phyloP scores from a whole-genome alignment of 2,329 filamentous ascomycete species.

The Capronia coronata region DNA sequence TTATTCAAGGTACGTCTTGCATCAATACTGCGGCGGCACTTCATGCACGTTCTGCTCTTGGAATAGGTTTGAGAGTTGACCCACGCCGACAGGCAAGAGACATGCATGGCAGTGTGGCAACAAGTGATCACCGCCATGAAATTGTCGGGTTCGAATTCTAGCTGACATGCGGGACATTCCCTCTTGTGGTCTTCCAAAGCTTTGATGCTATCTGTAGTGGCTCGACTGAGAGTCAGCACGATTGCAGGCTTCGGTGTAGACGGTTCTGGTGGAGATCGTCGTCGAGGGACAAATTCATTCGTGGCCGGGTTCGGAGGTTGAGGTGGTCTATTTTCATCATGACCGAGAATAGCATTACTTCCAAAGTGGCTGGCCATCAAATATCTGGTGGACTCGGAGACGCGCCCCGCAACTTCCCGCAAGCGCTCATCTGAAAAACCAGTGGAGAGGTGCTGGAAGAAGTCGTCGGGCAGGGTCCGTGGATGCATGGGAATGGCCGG shows the following conservation, averaged over 20 bases:
- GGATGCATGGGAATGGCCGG: background rate
- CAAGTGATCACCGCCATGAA: constrained; percentile 24
- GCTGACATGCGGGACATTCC: constrained; percentile 25
- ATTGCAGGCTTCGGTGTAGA: constrained; percentile 6
- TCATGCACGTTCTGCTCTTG: constrained; percentile 22
- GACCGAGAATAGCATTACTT: background rate
- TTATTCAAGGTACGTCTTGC: constrained; percentile 20
- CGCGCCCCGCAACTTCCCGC: constrained; percentile 3
- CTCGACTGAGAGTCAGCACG: constrained; percentile 19
- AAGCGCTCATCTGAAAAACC: constrained; percentile 6
- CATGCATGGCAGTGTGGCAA: constrained; percentile 24
- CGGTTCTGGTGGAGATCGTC: constrained; percentile 2
- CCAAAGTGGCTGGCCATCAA: background rate
- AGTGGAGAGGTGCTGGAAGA: constrained; percentile 1
- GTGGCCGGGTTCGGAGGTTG: background rate
- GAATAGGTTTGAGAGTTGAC: constrained; percentile 22
- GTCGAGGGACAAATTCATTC: background rate
- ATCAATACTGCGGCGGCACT: constrained; percentile 23
- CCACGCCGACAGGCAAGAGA: constrained; percentile 24
- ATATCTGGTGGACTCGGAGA: constrained; percentile 1
- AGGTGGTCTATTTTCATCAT: background rate
- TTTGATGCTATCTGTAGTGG: constrained; percentile 17
- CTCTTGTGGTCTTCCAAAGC: constrained; percentile 21
- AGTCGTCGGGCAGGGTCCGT: constrained; percentile 1
- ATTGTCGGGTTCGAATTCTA: constrained; percentile 23